These are phyloP conservation scores for Suillus brevipes DNA, from an alignment of 768 basidiomycete species.

Conservation along the genomic window DNA sequence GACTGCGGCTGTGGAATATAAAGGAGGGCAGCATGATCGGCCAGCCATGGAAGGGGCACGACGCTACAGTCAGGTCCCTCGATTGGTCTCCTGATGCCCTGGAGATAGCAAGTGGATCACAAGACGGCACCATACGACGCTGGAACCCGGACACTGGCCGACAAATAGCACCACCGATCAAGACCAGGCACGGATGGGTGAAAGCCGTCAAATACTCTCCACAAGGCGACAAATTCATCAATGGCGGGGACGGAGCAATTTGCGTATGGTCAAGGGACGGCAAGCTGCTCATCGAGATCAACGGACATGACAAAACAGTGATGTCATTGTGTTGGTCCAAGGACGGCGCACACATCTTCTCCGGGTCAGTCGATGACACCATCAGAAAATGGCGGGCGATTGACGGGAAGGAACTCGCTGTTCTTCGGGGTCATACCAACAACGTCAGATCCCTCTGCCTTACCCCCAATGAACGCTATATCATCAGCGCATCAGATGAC, in stretches of 20 bases:
- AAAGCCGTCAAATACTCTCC: background rate
- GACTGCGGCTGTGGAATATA: background rate
- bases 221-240: background rate
- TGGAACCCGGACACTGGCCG: slow-evolving; percentile 14
- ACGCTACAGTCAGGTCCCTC: background rate
- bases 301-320: background rate
- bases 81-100: slow-evolving; percentile 18
- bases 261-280: background rate
- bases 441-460: background rate
- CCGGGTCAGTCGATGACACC: fast-evolving
- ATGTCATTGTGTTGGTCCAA: background rate
- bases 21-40: background rate
- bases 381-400: background rate
- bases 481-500: no score
- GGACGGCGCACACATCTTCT: background rate
- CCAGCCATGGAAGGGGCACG: background rate
- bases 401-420: background rate
- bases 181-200: background rate
- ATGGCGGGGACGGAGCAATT: background rate
- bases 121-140: slow-evolving; percentile 11
- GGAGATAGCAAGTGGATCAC: slow-evolving; percentile 11
- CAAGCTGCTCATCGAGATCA: background rate
- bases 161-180: background rate
- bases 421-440: background rate
- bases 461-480: background rate